A percentile compares a stretch with the other conserved stretches of the same genome.
Conservation (phyloP, 2,329 filamentous ascomycete genomes). For the Fusarium virguliforme region DNA sequence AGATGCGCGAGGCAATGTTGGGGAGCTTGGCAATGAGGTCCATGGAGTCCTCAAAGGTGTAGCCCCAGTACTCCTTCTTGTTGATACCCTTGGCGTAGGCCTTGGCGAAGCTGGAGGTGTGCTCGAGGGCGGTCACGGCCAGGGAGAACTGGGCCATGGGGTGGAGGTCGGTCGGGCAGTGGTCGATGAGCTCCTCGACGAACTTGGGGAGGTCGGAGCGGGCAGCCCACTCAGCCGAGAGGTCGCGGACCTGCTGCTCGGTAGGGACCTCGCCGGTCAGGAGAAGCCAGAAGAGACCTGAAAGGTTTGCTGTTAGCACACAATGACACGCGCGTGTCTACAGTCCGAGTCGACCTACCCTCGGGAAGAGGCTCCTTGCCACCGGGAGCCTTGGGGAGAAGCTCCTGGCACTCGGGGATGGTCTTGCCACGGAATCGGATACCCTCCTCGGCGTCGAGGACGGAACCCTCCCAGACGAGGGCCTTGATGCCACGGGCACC, state of each 20-base stretch:
- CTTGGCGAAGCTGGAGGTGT: conserved; percentile 97
- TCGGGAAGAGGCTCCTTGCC: conserved; percentile 98
- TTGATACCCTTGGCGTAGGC: conserved; percentile 99
- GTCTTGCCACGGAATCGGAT: conserved; percentile 99
- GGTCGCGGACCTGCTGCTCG: conserved; percentile 98
- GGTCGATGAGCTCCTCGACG: conserved; percentile 99
- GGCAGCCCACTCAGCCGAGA: conserved; percentile 98
- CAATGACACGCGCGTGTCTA: conserved; percentile 1
- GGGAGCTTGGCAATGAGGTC: conserved; percentile 99
- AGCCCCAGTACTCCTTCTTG: conserved; percentile 99
- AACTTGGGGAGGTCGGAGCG: conserved; percentile 98
- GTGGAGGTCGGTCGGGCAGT: conserved; percentile 98
- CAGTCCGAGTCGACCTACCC: conserved; percentile 67
- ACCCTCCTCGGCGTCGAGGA: conserved; percentile 98
- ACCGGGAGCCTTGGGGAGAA: conserved; percentile 96
- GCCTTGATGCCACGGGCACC: conserved; percentile 99
- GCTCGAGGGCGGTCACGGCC: conserved; percentile 97
- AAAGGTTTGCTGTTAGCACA: conserved; percentile 34
- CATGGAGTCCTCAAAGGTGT: conserved; percentile 99
- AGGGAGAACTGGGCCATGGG: conserved; percentile 99
- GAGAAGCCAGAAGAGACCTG: conserved; percentile 99
- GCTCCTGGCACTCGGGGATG: conserved; percentile 97
- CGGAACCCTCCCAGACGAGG: conserved; percentile 98
- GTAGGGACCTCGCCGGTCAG: conserved; percentile 97
- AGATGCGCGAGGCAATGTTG: conserved; percentile 97